A percentile compares a stretch with the other conserved stretches of the same genome.
phyloP scores from a whole-genome alignment of 768 basidiomycete genomes.

The Hericium alpestre region DNA sequence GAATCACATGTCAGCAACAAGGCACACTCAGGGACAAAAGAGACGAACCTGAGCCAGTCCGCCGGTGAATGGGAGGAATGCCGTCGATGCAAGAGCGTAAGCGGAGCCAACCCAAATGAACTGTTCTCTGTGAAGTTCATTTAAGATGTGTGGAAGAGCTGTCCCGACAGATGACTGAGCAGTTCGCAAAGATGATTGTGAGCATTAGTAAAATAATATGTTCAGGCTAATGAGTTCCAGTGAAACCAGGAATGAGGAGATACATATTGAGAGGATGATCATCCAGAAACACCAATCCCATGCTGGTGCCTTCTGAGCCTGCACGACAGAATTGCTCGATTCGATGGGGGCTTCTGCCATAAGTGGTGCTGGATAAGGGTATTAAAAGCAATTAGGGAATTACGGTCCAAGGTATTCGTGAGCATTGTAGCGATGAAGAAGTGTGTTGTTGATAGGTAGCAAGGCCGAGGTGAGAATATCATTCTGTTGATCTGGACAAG shows the following conservation, averaged over 20 bases:
- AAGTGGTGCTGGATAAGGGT: too few relatives aligned
- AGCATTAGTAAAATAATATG: not conserved
- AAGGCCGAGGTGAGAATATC: too few relatives aligned
- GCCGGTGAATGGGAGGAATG: conserved; percentile 18
- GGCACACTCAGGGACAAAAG: too few relatives aligned
- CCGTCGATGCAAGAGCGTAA: conserved; percentile 17
- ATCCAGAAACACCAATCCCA: conserved; percentile 12
- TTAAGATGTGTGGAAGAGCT: conserved; percentile 20
- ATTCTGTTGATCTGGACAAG: too few relatives aligned
- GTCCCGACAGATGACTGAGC: conserved; percentile 11
- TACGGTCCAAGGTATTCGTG: too few relatives aligned
- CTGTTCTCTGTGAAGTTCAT: conserved; percentile 15
- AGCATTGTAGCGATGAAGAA: too few relatives aligned
- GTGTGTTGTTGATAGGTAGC: too few relatives aligned
- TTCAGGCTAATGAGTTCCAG: not conserved
- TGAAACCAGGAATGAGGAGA: conserved; percentile 5
- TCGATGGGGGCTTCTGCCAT: too few relatives aligned
- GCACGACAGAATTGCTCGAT: too few relatives aligned
- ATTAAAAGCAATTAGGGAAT: too few relatives aligned
- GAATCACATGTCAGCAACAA: not conserved
- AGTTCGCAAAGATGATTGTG: not conserved
- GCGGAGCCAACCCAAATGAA: conserved; percentile 17
- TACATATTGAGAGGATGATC: conserved; percentile 7
- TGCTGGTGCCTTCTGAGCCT: too few relatives aligned
- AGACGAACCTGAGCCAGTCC: conserved; percentile 10